Evolutionary conservation across 352 stramenopile genomes (phyloP).

Genomic region (Thalassiosira exigua): DNA sequence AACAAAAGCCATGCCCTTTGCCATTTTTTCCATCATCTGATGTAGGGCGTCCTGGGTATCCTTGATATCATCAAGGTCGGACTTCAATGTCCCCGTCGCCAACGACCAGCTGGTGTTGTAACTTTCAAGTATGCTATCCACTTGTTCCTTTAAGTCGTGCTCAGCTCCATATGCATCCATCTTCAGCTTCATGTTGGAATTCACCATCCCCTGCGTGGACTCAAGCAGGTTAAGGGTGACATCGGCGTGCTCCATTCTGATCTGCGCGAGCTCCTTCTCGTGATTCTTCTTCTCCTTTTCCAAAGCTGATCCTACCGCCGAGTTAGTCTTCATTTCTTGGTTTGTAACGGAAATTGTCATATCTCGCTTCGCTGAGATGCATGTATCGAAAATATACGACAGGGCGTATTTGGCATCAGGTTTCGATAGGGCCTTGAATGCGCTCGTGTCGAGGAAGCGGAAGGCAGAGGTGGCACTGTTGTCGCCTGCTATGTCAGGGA

Average conservation of each 20-base stretch:
- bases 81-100: constrained; percentile 40
- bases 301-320: constrained; percentile 38
- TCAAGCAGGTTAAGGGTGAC: constrained; percentile 63
- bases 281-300: constrained; percentile 46
- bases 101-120: constrained; percentile 49
- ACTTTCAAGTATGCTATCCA: constrained; percentile 48
- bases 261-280: constrained; percentile 49
- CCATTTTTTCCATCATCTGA: constrained; percentile 48
- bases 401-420: constrained; percentile 57
- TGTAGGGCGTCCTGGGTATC: constrained; percentile 50
- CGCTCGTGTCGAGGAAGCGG: constrained; percentile 39
- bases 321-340: constrained; percentile 24
- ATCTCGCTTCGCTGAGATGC: constrained; percentile 49
- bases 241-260: constrained; percentile 66
- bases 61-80: constrained; percentile 56
- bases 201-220: constrained; percentile 57
- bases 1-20: constrained; percentile 33
- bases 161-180: constrained; percentile 26
- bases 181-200: constrained; percentile 54
- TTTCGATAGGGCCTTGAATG: constrained; percentile 53
- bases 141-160: constrained; percentile 27
- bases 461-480: constrained; percentile 15
- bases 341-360: too few relatives aligned
- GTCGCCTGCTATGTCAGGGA: constrained; percentile 20
- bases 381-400: constrained; percentile 54